Evolutionary conservation across 371 early-diverging fungal genomes (phyloP), one percentile per base, ranked within the genome.

Genomic region (Lichtheimia ornata): DNA sequence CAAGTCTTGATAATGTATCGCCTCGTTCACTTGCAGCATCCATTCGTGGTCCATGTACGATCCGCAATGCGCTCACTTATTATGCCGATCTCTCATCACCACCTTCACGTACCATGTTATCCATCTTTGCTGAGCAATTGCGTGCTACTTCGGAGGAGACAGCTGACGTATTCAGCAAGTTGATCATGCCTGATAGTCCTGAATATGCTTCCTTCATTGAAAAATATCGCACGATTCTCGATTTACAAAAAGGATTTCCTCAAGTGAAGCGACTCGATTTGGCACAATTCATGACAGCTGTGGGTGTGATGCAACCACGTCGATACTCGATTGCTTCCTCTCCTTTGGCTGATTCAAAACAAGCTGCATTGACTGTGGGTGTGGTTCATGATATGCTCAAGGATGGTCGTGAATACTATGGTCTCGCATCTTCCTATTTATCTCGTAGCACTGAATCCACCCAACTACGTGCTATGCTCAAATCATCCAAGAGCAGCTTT

Each of bases 291-390:
- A 56, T 85, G 55, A 64, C 81, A 5, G 63, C 72, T 43, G 79
- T 77, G 4, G 59, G 65, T 40, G 76, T 74, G 11, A 83, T 85
- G 49, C 71, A 74, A 43, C 85, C 84, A 20, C 71, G 85, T 35
- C 75, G 83, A n/a, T 85, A 85, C 59, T 84, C 84, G n/a, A 85
- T 85, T 52, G 73, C 84, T 4, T 76, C 73, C 15, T 76, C 79
- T 35, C 84, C 81, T 6, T 30, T 72, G 17, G 52, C 47, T 7
- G 45, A 72, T 58, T 69, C 74, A 15, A 51, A 51, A 0, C 40
- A 59, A 15, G 74, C 70, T 44, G 69, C 70, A 15, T 59, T 81
- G 43, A 59, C 76, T 22, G 73, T 81, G 0, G 78, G 74, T 44
- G 70, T 81, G 15, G 74, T 81, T 0, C 69, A 76, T 35, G 81